Evolutionary conservation across 73 alveolate genomes (phyloP).

Genomic region (Symbiodinium natans): DNA sequence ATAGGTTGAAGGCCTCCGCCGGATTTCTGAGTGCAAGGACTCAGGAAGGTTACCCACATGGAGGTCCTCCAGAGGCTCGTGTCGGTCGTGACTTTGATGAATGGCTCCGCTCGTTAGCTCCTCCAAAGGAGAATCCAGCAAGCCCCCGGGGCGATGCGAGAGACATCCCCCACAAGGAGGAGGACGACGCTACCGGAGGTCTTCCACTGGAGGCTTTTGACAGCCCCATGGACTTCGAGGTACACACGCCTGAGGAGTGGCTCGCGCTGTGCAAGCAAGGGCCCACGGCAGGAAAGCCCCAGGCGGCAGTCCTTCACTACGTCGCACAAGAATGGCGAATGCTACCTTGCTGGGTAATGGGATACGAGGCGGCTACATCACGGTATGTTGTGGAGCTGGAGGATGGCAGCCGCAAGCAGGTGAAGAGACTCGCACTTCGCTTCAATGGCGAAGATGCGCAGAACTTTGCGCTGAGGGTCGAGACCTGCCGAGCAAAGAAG

Average conservation of each 20-base stretch:
- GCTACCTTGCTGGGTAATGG: slow-evolving; percentile 91
- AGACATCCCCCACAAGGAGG: neutral
- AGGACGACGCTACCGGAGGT: neutral
- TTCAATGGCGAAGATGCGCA: slow-evolving; percentile 89
- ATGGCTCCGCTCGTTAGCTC: neutral
- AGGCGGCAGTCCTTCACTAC: slow-evolving; percentile 66
- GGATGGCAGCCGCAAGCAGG: slow-evolving; percentile 91
- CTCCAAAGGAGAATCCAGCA: neutral
- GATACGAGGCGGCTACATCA: slow-evolving; percentile 60
- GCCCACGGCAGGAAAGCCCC: neutral
- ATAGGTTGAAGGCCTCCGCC: slow-evolving; percentile 11
- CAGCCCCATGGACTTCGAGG: slow-evolving; percentile 90
- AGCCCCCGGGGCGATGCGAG: neutral
- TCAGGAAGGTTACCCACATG: neutral
- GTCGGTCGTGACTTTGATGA: neutral
- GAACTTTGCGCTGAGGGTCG: slow-evolving; percentile 57
- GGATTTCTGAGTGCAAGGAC: neutral
- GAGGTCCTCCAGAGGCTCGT: neutral
- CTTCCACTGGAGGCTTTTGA: slow-evolving; percentile 89
- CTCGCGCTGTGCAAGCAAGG: neutral
- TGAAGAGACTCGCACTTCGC: slow-evolving; percentile 84
- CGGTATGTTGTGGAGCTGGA: slow-evolving; percentile 82
- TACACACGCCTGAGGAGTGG: slow-evolving; percentile 55
- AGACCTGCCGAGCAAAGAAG: slow-evolving; percentile 87
- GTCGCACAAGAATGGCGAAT: slow-evolving; percentile 66